Evolutionary conservation across 768 basidiomycete genomes (phyloP).

Genomic region (Sporobolomyces phaffii): DNA sequence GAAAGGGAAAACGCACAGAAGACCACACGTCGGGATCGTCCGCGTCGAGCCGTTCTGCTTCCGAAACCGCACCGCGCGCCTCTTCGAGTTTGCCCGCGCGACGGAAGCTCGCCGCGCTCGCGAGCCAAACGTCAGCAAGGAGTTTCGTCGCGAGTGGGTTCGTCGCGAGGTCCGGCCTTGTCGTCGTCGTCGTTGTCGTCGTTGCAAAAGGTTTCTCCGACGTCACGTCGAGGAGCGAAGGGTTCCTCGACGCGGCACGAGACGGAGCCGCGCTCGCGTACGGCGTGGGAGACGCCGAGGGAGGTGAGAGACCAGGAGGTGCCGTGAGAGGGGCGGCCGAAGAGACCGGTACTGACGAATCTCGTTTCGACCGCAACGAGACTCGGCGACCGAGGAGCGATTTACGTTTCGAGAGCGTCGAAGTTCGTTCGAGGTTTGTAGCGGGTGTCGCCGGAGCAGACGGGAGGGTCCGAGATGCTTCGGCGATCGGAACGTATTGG

Average conservation of each 20-base stretch:
- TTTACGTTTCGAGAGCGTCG: constrained; percentile 6
- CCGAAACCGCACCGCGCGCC: constrained; percentile 81
- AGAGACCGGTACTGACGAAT: neutral
- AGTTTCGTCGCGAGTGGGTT: constrained; percentile 57
- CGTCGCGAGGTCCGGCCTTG: neutral
- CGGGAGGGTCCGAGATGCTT: neutral
- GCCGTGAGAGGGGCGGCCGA: neutral
- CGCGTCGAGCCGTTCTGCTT: constrained; percentile 84
- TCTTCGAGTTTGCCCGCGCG: constrained; percentile 84
- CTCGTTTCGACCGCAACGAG: constrained; percentile 5
- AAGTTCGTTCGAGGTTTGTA: neutral
- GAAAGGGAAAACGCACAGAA: constrained; percentile 57
- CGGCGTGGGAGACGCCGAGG: constrained; percentile 51
- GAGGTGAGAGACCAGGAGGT: constrained; percentile 41
- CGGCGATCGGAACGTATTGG: neutral
- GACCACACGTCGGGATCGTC: constrained; percentile 88
- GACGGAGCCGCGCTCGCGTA: constrained; percentile 43
- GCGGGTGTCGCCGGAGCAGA: neutral
- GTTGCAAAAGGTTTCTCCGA: no score
- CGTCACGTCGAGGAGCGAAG: constrained; percentile 9
- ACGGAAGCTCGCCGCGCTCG: constrained; percentile 89
- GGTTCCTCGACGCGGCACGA: constrained; percentile 34
- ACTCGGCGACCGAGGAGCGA: constrained; percentile 10
- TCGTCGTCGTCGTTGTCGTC: constrained; percentile 38
- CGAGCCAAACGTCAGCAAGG: constrained; percentile 82